Conservation (phyloP, 257 asterid genomes). For the Schizonepeta tenuifolia region DNA sequence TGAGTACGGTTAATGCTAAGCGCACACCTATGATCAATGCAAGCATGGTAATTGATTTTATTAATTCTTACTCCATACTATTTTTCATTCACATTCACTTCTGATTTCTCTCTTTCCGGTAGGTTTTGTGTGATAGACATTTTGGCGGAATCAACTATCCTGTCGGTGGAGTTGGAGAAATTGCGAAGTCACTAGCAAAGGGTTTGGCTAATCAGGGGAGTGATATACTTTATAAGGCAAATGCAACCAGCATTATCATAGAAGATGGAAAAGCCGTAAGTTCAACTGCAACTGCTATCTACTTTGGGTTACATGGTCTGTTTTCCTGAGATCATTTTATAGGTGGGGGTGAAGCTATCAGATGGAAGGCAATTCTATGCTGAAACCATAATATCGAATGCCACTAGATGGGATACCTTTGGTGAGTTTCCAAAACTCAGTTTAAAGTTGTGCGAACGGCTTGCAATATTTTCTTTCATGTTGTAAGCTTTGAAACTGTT, state of each 20-base stretch:
- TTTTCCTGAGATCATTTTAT: constrained; percentile 33
- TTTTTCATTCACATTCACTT: constrained; percentile 16
- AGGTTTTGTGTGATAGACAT: constrained; percentile 99
- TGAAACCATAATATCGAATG: constrained; percentile 86
- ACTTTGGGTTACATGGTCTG: constrained; percentile 3
- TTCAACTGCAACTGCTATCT: constrained; percentile 25
- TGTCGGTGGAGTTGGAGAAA: constrained; percentile 97
- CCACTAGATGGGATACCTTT: constrained; percentile 99
- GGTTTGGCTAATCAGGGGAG: constrained; percentile 80
- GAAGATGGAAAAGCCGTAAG: constrained; percentile 89
- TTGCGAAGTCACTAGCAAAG: constrained; percentile 84
- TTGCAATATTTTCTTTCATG: constrained; percentile 16
- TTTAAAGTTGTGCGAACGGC: constrained; percentile 25
- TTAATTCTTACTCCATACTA: constrained; percentile 8
- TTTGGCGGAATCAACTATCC: constrained; percentile 99
- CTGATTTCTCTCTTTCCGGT: constrained; percentile 29
- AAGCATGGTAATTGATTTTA: constrained; percentile 74
- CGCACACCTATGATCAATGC: constrained; percentile 99
- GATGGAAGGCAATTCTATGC: constrained; percentile 84
- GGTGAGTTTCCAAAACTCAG: constrained; percentile 56
- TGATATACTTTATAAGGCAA: constrained; percentile 80
- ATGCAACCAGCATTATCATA: constrained; percentile 69
- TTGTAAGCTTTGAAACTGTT: constrained; percentile 5
- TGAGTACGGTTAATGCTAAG: constrained; percentile 89
- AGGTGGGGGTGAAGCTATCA: constrained; percentile 95